These are phyloP conservation scores for Galeopsis tetrahit DNA, from an alignment of 257 asterid species.

Conservation along the genomic window DNA sequence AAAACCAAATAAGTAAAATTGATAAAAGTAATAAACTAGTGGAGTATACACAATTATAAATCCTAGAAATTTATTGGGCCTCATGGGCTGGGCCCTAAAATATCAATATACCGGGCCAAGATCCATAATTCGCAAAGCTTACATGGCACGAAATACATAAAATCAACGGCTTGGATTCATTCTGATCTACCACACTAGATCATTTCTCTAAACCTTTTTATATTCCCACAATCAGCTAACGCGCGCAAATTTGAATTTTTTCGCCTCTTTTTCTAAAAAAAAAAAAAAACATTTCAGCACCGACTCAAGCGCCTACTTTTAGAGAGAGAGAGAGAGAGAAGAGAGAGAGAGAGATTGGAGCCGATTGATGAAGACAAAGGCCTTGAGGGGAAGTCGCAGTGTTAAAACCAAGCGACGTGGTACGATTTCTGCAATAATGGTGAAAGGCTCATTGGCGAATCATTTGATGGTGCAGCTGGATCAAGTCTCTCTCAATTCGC, in stretches of 20 bases:
- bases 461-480: conserved; percentile 68
- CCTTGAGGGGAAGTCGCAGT: conserved; percentile 32
- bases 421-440: conserved; percentile 31
- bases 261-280: conserved; percentile 8
- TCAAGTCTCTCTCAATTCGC: conserved; percentile 43
- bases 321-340: conserved; percentile 19
- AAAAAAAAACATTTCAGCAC: background rate
- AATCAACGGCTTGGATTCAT: background rate
- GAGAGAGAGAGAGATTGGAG: background rate
- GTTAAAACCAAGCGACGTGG: conserved; percentile 34
- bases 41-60: no score
- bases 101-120: background rate
- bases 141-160: background rate
- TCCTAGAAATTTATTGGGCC: background rate
- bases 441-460: conserved; percentile 61
- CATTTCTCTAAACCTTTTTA: background rate
- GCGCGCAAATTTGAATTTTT: conserved; percentile 49
- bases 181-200: background rate
- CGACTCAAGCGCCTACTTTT: background rate
- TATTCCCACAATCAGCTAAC: conserved; percentile 30
- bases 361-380: conserved; percentile 45
- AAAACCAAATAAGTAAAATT: no score
- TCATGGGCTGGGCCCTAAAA: background rate
- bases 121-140: background rate
- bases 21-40: no score